Conservation (phyloP, 176 grass and related monocot genomes). For the Guadua angustifolia region DNA sequence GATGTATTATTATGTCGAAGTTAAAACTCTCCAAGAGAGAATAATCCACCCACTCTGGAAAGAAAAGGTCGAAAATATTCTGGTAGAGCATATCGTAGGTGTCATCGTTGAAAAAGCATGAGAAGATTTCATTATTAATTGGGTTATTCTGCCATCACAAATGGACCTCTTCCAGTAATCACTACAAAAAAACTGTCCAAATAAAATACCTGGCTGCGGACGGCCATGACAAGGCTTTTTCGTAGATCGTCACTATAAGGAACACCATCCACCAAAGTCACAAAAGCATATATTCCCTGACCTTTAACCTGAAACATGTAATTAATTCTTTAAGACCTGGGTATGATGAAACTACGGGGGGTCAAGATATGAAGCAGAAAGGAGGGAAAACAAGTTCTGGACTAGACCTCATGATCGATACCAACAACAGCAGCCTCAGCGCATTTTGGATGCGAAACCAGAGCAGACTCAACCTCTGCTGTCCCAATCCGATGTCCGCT, state of each 20-base stretch:
- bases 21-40: not conserved
- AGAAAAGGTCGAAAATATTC: not conserved
- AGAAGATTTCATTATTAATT: not conserved
- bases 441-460: slow-evolving; percentile 94
- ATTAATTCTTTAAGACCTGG: slow-evolving; percentile 1
- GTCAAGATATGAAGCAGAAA: not conserved
- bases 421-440: slow-evolving; percentile 94
- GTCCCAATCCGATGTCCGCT: slow-evolving; percentile 97
- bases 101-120: not conserved
- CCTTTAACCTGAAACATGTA: slow-evolving; percentile 81
- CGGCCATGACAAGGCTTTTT: slow-evolving; percentile 77
- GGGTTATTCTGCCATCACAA: not conserved
- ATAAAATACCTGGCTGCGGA: slow-evolving; percentile 79
- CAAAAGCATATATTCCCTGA: slow-evolving; percentile 96
- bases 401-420: slow-evolving; percentile 89
- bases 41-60: not conserved
- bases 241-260: slow-evolving; percentile 80
- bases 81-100: not conserved
- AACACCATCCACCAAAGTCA: slow-evolving; percentile 89
- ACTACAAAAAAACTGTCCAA: slow-evolving; percentile 2
- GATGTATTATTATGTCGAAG: not conserved
- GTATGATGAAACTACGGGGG: slow-evolving; percentile 20
- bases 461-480: slow-evolving; percentile 93
- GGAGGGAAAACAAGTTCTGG: not conserved
- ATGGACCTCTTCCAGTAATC: slow-evolving; percentile 11